Evolutionary conservation across 176 grass and related monocot species (phyloP).

Genomic region (Secale cereale): DNA sequence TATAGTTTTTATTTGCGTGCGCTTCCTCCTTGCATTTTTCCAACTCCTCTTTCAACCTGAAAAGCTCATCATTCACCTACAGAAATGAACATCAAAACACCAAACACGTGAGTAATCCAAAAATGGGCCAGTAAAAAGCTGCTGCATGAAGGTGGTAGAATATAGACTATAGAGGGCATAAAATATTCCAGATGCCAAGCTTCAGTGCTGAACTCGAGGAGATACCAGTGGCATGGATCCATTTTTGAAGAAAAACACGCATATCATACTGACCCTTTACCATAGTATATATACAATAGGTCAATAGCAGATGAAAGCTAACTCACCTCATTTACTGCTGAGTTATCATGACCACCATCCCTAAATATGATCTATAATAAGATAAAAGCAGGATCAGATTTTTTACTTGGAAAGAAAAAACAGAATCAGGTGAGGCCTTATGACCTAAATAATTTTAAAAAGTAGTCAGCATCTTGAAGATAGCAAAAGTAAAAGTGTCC

Average conservation of each 20-base stretch:
- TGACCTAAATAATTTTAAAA: background rate
- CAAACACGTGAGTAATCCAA: background rate
- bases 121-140: background rate
- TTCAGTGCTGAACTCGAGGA: background rate
- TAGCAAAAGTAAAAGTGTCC: background rate
- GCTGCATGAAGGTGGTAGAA: conserved; percentile 14
- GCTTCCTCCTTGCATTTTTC: conserved; percentile 90
- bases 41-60: conserved; percentile 81
- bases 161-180: background rate
- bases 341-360: conserved; percentile 34
- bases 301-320: background rate
- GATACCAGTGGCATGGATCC: background rate
- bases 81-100: background rate
- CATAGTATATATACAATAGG: background rate
- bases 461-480: background rate
- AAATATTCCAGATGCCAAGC: background rate
- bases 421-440: conserved; percentile 8
- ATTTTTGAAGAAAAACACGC: background rate
- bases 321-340: conserved; percentile 48
- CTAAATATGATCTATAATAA: conserved; percentile 36
- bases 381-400: conserved; percentile 22
- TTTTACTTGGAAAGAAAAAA: background rate
- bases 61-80: conserved; percentile 66
- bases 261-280: background rate
- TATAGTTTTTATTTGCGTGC: conserved; percentile 87